Evolutionary conservation across 768 basidiomycete genomes (phyloP), one percentile per base, ranked within the genome.

Genomic region (Lyophyllum atratum): DNA sequence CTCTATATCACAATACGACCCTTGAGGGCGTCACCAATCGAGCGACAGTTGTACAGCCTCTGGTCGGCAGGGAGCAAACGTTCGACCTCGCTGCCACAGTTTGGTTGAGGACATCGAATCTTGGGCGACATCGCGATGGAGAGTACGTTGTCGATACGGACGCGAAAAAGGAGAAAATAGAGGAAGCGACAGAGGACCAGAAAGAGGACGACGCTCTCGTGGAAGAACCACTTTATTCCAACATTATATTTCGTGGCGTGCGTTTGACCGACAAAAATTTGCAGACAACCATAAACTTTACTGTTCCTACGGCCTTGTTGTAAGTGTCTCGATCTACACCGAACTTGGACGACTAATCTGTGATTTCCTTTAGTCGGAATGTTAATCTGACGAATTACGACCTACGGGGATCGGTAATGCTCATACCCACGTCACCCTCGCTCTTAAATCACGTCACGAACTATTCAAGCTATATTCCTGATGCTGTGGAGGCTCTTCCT

Each of bases 81-180:
- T 69, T 71, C 49, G 68, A 71, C 53, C 61, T 71, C 9, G 67
- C 62, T 3, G 68, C 65, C 17, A 67, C 54, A 25, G 66, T 71
- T 14, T 71, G 70, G 68, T 37, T 64, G 21, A 60, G 66, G 52
- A 65, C 60, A 3, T 52, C 65, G 5, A 49, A 59, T n/a, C 14
- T 12, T 2, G 47, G 24, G 24, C 24, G 24, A n/a, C 52, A 54
- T 21, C 25, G 37, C 11, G 52, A 58, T 31, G 33, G 15, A 11
- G 19, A 21, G 7, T 15, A n/a, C 26, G 40, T 19, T 12, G 48
- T 31, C 19, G 19, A 21, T 4, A 43, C 24, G 49, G 17, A 25
- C 22, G 49, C 11, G 5, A 45, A 25, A 47, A 21, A 28, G 2
- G 17, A n/a, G 31, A 8, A 7, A 26, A 29, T 9, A 21, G 43